Percentiles rank a stretch among this genome's conserved stretches.
These are phyloP conservation scores for Stentor roeselii DNA, from an alignment of 73 alveolate species.

Conservation along the genomic window DNA sequence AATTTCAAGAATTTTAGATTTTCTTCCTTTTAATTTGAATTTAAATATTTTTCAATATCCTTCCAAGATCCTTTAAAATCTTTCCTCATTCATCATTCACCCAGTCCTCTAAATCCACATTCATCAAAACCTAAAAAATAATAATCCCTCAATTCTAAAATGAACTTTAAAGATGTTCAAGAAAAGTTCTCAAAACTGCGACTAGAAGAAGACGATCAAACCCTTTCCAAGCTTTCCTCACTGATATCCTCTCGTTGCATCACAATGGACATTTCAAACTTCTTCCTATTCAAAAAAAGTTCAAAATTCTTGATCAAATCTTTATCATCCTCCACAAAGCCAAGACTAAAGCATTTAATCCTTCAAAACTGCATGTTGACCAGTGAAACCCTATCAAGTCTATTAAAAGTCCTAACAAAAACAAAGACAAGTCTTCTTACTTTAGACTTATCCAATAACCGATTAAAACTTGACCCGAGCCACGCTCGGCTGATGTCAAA, in stretches of 20 bases:
- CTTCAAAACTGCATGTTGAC: slow-evolving; percentile 18
- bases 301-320: not conserved
- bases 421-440: no score
- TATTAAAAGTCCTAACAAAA: not conserved
- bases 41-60: no score
- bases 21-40: no score
- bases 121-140: no score
- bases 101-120: no score
- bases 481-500: not conserved
- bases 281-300: not conserved
- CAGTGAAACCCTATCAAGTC: not conserved
- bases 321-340: not conserved
- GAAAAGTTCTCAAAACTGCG: not conserved
- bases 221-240: not conserved
- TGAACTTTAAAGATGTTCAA: slow-evolving; percentile 10
- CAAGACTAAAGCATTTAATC: not conserved
- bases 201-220: not conserved
- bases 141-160: no score
- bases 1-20: no score
- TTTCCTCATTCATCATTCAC: no score
- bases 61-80: no score
- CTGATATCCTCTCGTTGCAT: not conserved
- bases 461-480: not conserved
- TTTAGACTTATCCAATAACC: not conserved
- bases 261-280: slow-evolving; percentile 1